phyloP scores from a whole-genome alignment of 2,329 filamentous ascomycete genomes.

The Dactylellina drechsleri region DNA sequence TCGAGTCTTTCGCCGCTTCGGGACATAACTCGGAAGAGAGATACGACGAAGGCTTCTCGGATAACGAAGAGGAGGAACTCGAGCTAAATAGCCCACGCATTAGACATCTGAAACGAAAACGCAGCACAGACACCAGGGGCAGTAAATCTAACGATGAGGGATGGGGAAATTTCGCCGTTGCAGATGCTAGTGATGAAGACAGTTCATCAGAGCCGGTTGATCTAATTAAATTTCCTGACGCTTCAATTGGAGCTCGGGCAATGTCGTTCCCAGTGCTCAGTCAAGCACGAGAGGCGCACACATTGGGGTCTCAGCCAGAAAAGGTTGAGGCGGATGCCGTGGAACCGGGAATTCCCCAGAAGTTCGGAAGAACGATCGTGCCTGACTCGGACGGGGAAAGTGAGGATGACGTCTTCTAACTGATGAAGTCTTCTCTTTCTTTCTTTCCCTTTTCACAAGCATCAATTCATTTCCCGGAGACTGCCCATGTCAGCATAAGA shows the following conservation, averaged over 20 bases:
- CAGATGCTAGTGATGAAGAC: constrained; percentile 8
- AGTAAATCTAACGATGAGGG: constrained; percentile 7
- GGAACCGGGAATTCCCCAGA: constrained; percentile 45
- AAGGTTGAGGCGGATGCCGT: background rate
- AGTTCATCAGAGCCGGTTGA: constrained; percentile 49
- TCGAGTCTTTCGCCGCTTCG: constrained; percentile 35
- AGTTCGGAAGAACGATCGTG: constrained; percentile 42
- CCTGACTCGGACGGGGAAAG: constrained; percentile 53
- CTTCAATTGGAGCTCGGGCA: constrained; percentile 16
- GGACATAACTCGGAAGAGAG: constrained; percentile 49
- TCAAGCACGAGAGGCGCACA: constrained; percentile 26
- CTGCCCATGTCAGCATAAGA: background rate
- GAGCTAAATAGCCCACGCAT: constrained; percentile 15
- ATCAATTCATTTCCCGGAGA: background rate
- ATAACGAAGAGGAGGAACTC: constrained; percentile 23
- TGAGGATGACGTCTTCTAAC: constrained; percentile 51
- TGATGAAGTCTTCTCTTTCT: background rate
- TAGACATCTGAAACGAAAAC: constrained; percentile 46
- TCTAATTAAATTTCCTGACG: constrained; percentile 28
- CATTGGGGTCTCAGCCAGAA: constrained; percentile 7
- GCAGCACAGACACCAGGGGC: constrained; percentile 22
- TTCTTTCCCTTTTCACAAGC: background rate
- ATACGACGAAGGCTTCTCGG: constrained; percentile 24
- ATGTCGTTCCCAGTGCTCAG: constrained; percentile 27
- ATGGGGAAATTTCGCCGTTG: background rate